phyloP scores from a whole-genome alignment of 345 rosid species.

The Citrus inodora region DNA sequence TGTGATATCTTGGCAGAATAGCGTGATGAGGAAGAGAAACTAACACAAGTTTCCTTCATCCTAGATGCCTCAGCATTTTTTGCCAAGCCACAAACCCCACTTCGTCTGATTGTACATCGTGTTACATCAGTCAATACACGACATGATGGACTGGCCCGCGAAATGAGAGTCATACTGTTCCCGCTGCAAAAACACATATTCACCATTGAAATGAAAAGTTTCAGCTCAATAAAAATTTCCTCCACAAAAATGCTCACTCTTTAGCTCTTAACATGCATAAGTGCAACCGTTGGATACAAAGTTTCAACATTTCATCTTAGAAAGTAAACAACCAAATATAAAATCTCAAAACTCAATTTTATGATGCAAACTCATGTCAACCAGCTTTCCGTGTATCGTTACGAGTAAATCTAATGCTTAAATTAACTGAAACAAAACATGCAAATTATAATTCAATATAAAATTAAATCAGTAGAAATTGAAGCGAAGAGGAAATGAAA shows the following conservation, averaged over 20 bases:
- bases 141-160: slow-evolving; percentile 45
- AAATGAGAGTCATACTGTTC: slow-evolving; percentile 55
- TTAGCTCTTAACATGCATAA: background rate
- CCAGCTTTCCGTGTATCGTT: background rate
- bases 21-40: slow-evolving; percentile 36
- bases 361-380: background rate
- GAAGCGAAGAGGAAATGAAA: background rate
- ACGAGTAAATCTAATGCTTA: background rate
- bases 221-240: background rate
- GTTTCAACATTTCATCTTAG: background rate
- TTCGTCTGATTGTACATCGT: slow-evolving; percentile 25
- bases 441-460: background rate
- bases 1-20: slow-evolving; percentile 22
- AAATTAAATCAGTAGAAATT: background rate
- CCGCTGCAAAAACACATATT: slow-evolving; percentile 25
- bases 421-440: background rate
- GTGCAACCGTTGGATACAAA: background rate
- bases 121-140: slow-evolving; percentile 32
- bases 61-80: slow-evolving; percentile 30
- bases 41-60: slow-evolving; percentile 32
- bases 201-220: background rate
- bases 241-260: background rate
- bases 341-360: background rate
- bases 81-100: slow-evolving; percentile 21
- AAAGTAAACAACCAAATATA: background rate